Conservation (phyloP, 2,329 filamentous ascomycete genomes). For the Talaromyces islandicus region DNA sequence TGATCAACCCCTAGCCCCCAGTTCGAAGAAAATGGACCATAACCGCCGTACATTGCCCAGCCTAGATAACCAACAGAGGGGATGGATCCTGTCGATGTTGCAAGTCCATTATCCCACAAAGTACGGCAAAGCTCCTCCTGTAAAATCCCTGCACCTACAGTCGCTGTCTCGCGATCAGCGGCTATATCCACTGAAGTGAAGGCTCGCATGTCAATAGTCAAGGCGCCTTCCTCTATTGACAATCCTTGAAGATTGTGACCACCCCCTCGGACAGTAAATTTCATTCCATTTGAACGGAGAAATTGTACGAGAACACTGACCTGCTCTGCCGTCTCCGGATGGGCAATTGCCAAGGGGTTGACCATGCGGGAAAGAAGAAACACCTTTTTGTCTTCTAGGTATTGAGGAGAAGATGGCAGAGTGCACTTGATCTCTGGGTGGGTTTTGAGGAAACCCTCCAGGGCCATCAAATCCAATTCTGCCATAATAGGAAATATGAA, state of each 20-base stretch:
- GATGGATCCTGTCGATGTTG: slow-evolving; percentile 18
- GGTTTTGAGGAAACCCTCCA: slow-evolving; percentile 1
- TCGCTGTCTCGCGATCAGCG: slow-evolving; percentile 21
- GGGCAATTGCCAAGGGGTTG: slow-evolving; percentile 17
- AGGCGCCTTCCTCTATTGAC: slow-evolving; percentile 22
- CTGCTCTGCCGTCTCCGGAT: slow-evolving; percentile 20
- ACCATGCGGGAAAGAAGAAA: neutral
- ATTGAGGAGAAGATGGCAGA: slow-evolving; percentile 4
- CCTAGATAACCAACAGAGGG: slow-evolving; percentile 30
- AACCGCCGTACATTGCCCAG: slow-evolving; percentile 35
- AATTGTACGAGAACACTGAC: slow-evolving; percentile 17
- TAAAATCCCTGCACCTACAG: slow-evolving; percentile 33
- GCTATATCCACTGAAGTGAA: slow-evolving; percentile 26
- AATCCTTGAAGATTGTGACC: slow-evolving; percentile 32
- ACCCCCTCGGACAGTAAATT: slow-evolving; percentile 25
- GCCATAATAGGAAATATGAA: neutral
- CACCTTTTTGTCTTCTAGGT: neutral
- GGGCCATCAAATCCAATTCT: neutral
- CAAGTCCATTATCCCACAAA: slow-evolving; percentile 24
- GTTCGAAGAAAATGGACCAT: slow-evolving; percentile 24
- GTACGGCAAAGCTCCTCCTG: slow-evolving; percentile 19
- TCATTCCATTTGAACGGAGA: slow-evolving; percentile 13
- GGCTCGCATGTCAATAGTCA: slow-evolving; percentile 35
- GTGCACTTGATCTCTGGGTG: slow-evolving; percentile 6
- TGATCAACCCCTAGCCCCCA: slow-evolving; percentile 35